phyloP scores from a whole-genome alignment of 148 eudicot species.

The Persicaria tinctoria region DNA sequence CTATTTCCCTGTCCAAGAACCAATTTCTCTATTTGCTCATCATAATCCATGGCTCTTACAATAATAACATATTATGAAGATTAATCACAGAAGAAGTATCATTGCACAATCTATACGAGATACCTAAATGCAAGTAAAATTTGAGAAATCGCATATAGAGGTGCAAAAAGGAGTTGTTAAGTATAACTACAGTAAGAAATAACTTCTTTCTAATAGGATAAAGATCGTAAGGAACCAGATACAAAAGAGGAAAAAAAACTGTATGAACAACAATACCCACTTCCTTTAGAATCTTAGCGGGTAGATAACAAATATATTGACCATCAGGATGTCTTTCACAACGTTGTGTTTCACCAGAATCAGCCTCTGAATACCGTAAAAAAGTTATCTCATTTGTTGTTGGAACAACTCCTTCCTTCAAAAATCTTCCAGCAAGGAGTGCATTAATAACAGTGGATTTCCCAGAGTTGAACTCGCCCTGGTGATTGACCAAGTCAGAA shows the following conservation, averaged over 20 bases:
- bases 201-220: neutral
- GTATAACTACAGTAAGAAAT: neutral
- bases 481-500: slow-evolving; percentile 9
- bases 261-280: slow-evolving; percentile 30
- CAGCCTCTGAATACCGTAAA: slow-evolving; percentile 60
- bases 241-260: neutral
- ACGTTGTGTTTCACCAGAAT: slow-evolving; percentile 45
- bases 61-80: neutral
- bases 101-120: neutral
- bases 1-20: neutral
- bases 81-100: neutral
- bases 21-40: neutral
- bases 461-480: slow-evolving; percentile 99
- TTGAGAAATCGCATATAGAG: neutral
- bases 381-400: slow-evolving; percentile 98
- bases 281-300: slow-evolving; percentile 76
- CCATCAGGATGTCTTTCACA: slow-evolving; percentile 92
- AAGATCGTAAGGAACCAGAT: neutral
- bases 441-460: slow-evolving; percentile 96
- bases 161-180: neutral
- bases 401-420: slow-evolving; percentile 93
- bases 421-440: slow-evolving; percentile 70
- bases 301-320: slow-evolving; percentile 70
- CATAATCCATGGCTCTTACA: neutral
- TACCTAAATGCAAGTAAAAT: neutral